These are phyloP conservation scores for Apiotrichum sp. DNA, from an alignment of 1,284 basidiomycete species.

Conservation along the genomic window DNA sequence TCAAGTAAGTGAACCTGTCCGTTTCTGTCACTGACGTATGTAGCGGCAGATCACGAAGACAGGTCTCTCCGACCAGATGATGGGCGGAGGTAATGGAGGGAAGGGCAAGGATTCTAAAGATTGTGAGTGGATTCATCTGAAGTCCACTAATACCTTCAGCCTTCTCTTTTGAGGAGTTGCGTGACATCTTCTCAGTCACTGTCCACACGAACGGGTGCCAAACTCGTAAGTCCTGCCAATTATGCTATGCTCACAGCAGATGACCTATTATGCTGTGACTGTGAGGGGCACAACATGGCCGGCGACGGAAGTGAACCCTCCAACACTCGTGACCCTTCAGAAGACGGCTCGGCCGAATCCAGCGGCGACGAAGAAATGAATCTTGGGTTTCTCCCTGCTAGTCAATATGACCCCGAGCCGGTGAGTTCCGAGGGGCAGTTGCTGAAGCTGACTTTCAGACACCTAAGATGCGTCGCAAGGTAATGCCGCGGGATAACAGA, in stretches of 20 bases:
- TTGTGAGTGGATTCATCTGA: conserved; percentile 53
- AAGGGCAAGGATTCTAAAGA: conserved; percentile 52
- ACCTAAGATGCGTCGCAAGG: conserved; percentile 49
- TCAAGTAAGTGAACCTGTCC: conserved; percentile 25
- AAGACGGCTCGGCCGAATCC: conserved; percentile 12
- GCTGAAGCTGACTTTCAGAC: conserved; percentile 18
- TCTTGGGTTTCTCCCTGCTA: conserved; percentile 65
- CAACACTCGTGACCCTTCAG: not conserved
- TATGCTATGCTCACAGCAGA: conserved; percentile 21
- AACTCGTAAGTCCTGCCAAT: conserved; percentile 55
- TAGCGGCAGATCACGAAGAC: conserved; percentile 93
- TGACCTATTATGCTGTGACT: conserved; percentile 68
- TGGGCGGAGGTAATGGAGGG: conserved; percentile 37
- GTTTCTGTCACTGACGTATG: not conserved
- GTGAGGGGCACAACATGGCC: conserved; percentile 38
- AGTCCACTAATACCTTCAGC: conserved; percentile 44
- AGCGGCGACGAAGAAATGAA: conserved; percentile 34
- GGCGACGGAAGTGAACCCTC: conserved; percentile 25
- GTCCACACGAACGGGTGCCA: conserved; percentile 69
- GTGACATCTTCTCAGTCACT: conserved; percentile 85
- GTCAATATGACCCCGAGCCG: conserved; percentile 50
- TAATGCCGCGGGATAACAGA: conserved; percentile 7
- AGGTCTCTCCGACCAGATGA: conserved; percentile 59
- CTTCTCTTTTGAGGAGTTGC: conserved; percentile 84
- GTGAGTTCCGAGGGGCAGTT: conserved; percentile 21